Evolutionary conservation across 306 rosid genomes (phyloP).

Genomic region (Alnus glutinosa): DNA sequence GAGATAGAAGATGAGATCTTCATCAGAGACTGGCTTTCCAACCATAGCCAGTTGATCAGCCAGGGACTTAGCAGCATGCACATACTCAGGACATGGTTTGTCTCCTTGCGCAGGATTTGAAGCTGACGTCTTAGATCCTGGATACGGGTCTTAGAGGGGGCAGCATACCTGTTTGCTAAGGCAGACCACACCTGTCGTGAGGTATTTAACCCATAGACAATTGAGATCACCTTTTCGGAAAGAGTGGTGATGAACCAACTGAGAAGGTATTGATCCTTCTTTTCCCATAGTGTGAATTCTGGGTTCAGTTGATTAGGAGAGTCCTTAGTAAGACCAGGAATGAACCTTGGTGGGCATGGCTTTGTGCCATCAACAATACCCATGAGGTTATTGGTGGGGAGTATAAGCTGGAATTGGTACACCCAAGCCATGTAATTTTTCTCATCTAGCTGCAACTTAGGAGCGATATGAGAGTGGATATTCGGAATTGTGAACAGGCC

Average conservation of each 20-base stretch:
- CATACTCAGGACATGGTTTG: not conserved
- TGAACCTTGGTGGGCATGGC: too few relatives aligned
- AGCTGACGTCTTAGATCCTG: too few relatives aligned
- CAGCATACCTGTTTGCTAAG: not conserved
- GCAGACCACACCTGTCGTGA: not conserved
- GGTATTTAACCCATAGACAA: not conserved
- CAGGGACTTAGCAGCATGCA: not conserved
- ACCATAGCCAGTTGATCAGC: not conserved
- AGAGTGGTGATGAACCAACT: not conserved
- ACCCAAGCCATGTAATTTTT: too few relatives aligned
- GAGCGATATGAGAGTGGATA: too few relatives aligned
- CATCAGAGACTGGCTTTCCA: not conserved
- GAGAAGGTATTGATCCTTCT: too few relatives aligned
- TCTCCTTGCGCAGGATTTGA: not conserved
- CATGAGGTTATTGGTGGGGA: too few relatives aligned
- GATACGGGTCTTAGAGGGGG: not conserved
- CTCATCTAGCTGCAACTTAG: too few relatives aligned
- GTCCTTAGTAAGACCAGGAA: too few relatives aligned
- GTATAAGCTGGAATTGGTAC: too few relatives aligned
- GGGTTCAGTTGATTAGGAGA: not conserved
- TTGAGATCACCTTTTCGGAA: not conserved
- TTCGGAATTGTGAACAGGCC: too few relatives aligned
- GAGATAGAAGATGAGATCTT: not conserved
- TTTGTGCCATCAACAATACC: too few relatives aligned
- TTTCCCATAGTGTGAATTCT: too few relatives aligned